These are phyloP conservation scores for Phytophthora europaea DNA, from an alignment of 352 stramenopile genomes.

Conservation along the genomic window DNA sequence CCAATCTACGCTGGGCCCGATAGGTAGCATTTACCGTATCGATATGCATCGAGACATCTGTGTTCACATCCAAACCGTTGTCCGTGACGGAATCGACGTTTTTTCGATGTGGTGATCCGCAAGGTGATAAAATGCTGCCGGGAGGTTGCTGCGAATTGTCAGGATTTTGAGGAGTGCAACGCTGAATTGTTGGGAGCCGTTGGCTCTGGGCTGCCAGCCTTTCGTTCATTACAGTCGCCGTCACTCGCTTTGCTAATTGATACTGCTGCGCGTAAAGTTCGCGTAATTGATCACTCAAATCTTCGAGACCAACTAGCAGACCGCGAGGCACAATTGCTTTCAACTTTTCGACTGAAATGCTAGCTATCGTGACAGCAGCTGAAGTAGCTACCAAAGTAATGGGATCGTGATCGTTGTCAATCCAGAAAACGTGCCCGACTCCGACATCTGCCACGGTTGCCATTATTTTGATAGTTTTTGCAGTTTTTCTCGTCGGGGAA, in stretches of 20 bases:
- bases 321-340: conserved; percentile 54
- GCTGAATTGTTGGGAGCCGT: conserved; percentile 26
- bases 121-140: not conserved
- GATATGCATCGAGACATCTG: not conserved
- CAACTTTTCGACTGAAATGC: conserved; percentile 61
- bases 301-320: conserved; percentile 39
- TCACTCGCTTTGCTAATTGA: conserved; percentile 42
- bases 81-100: not conserved
- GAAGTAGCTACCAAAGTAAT: conserved; percentile 66
- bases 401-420: conserved; percentile 40
- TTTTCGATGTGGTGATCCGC: not conserved
- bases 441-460: conserved; percentile 64
- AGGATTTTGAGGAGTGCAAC: conserved; percentile 2
- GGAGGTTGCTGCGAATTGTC: not conserved
- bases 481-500: not conserved
- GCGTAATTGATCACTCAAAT: conserved; percentile 29
- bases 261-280: conserved; percentile 49
- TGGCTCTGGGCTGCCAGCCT: conserved; percentile 33
- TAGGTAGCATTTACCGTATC: conserved; percentile 39
- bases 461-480: conserved; percentile 41
- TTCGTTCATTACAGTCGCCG: conserved; percentile 62
- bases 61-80: not conserved
- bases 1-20: conserved; percentile 36
- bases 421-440: conserved; percentile 67
- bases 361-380: conserved; percentile 50